phyloP scores from a whole-genome alignment of 106 monocot genomes.

The Dioscorea dumetorum region DNA sequence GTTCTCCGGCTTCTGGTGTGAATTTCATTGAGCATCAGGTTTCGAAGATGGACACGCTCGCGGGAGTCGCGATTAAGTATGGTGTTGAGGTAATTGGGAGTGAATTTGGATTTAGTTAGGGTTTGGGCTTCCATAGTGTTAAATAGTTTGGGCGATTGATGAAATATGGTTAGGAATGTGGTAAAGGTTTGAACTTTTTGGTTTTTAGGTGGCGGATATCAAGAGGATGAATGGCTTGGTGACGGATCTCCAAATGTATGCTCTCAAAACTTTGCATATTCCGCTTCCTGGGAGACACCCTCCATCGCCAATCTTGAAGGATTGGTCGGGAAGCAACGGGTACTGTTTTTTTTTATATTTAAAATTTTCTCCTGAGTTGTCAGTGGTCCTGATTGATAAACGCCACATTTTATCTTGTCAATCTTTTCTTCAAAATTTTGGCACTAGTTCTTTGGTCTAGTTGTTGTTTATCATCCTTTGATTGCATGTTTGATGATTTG shows the following conservation, averaged over 20 bases:
- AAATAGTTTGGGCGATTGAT: no score
- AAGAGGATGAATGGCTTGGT: constrained; percentile 83
- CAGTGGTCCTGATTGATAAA: no score
- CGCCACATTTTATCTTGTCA: no score
- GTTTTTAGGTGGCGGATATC: constrained; percentile 67
- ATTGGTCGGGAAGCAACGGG: constrained; percentile 35
- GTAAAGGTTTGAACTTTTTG: no score
- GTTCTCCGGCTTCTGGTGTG: constrained; percentile 3
- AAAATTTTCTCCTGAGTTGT: no score
- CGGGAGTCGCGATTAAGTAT: constrained; percentile 77
- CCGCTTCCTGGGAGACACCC: constrained; percentile 82
- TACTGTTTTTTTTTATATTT: neutral
- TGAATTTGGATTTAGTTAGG: no score
- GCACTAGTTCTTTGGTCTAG: no score
- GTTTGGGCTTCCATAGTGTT: no score
- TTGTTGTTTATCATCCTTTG: no score
- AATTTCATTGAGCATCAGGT: constrained; percentile 59
- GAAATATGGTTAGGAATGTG: no score
- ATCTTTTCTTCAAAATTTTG: no score
- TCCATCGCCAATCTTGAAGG: constrained; percentile 45
- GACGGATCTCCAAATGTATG: constrained; percentile 89
- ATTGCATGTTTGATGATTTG: no score
- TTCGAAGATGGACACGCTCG: constrained; percentile 73
- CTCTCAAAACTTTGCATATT: constrained; percentile 72
- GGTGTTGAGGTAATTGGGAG: constrained; percentile 61